Conservation (phyloP, 257 asterid genomes). For the Echites panduratus region DNA sequence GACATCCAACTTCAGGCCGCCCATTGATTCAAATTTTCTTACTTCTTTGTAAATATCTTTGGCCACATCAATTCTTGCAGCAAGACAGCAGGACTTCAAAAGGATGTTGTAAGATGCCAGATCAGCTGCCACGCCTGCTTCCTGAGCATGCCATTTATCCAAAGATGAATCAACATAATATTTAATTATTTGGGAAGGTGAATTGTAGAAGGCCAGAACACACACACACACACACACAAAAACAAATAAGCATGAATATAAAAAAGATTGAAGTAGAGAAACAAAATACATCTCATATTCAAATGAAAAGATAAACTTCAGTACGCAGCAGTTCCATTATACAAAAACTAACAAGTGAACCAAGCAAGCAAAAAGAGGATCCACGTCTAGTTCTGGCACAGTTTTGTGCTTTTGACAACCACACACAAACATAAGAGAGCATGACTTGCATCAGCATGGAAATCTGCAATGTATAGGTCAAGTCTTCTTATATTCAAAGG, state of each 20-base stretch:
- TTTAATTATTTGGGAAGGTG: neutral
- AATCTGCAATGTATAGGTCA: no score
- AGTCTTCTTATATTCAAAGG: no score
- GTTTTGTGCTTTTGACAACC: no score
- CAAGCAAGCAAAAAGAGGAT: no score
- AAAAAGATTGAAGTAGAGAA: neutral
- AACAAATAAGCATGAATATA: neutral
- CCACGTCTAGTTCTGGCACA: no score
- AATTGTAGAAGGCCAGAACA: neutral
- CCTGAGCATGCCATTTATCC: slow-evolving; percentile 35
- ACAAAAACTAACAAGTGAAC: no score
- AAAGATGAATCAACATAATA: neutral
- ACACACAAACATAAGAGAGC: no score
- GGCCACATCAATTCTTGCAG: slow-evolving; percentile 79
- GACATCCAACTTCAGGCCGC: slow-evolving; percentile 69
- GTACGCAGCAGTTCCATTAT: no score
- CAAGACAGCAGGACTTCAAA: slow-evolving; percentile 78
- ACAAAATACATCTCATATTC: no score
- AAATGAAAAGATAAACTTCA: no score
- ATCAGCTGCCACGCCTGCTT: slow-evolving; percentile 63
- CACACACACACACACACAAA: neutral
- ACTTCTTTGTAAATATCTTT: slow-evolving; percentile 60
- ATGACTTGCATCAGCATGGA: no score
- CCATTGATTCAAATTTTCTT: slow-evolving; percentile 50
- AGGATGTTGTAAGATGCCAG: slow-evolving; percentile 76